Evolutionary conservation across 345 rosid species (phyloP).

Genomic region (Populus alba): DNA sequence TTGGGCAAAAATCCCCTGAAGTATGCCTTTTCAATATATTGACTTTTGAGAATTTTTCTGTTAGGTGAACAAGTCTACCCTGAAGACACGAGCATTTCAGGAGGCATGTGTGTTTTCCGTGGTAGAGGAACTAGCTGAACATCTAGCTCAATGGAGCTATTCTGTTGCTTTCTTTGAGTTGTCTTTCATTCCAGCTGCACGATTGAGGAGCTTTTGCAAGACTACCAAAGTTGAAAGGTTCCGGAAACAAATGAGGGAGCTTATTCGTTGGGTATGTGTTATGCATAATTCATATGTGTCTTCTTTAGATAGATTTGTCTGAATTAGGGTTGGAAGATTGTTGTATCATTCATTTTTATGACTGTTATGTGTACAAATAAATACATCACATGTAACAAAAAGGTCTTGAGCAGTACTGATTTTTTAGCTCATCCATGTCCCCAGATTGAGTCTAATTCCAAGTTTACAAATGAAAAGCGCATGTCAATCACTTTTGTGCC

Average conservation of each 20-base stretch:
- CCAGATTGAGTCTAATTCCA: slow-evolving; percentile 68
- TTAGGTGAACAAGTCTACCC: slow-evolving; percentile 72
- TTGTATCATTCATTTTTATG: neutral
- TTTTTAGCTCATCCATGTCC: slow-evolving; percentile 1
- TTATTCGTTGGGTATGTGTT: slow-evolving; percentile 67
- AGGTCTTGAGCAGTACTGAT: slow-evolving; percentile 17
- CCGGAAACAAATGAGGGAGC: slow-evolving; percentile 79
- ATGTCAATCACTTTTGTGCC: slow-evolving; percentile 54
- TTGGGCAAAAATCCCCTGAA: neutral
- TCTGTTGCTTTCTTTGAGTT: slow-evolving; percentile 79
- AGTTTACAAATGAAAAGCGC: slow-evolving; percentile 63
- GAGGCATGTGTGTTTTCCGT: slow-evolving; percentile 88
- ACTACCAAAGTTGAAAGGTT: slow-evolving; percentile 83
- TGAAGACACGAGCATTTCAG: slow-evolving; percentile 92
- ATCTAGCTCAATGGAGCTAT: slow-evolving; percentile 88
- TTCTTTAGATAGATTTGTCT: neutral
- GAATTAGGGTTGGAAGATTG: neutral
- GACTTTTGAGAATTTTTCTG: slow-evolving; percentile 9
- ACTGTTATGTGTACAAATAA: neutral
- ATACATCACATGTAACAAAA: neutral
- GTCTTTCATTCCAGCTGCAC: slow-evolving; percentile 70
- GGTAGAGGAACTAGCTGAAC: slow-evolving; percentile 83
- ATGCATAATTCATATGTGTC: neutral
- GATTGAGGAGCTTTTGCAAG: slow-evolving; percentile 74
- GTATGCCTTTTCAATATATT: neutral